Conservation (phyloP, 106 monocot genomes). For the Hemerocallis citrina region DNA sequence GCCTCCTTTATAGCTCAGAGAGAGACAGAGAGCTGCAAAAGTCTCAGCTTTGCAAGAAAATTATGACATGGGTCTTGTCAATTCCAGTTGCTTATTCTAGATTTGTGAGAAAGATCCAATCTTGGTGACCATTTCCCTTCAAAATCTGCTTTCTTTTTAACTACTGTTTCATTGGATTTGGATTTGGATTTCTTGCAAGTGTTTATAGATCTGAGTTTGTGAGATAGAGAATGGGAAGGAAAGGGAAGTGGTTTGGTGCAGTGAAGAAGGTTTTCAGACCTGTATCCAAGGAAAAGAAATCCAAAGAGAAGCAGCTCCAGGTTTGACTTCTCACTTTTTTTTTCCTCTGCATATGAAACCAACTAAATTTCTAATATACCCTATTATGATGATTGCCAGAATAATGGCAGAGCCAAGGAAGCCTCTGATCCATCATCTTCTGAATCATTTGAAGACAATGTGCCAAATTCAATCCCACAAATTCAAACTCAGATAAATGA, state of each 20-base stretch:
- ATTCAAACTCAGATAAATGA: slow-evolving; percentile 19
- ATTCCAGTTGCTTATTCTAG: not conserved
- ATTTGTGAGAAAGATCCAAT: not conserved
- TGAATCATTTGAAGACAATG: slow-evolving; percentile 9
- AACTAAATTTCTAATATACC: too few relatives aligned
- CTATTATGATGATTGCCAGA: slow-evolving; percentile 4
- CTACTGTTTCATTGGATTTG: too few relatives aligned
- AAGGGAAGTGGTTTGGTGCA: slow-evolving; percentile 69
- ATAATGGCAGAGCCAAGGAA: not conserved
- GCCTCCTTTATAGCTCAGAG: too few relatives aligned
- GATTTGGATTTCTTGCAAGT: not conserved
- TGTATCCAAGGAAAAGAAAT: slow-evolving; percentile 56
- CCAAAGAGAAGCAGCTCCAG: slow-evolving; percentile 23
- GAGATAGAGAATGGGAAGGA: slow-evolving; percentile 51
- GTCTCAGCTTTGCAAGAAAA: not conserved
- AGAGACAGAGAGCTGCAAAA: too few relatives aligned
- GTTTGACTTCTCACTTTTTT: not conserved
- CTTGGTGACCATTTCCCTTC: too few relatives aligned
- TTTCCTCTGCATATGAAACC: too few relatives aligned
- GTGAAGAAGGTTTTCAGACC: slow-evolving; percentile 81
- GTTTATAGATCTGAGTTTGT: not conserved
- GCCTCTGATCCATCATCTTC: slow-evolving; percentile 23
- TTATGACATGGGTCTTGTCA: not conserved
- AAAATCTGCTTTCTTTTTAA: too few relatives aligned
- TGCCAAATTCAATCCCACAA: slow-evolving; percentile 11